A percentile compares a stretch with the other conserved stretches of the same genome.
Conservation (phyloP, 148 eudicot species). For the Gaultheria prostrata region DNA sequence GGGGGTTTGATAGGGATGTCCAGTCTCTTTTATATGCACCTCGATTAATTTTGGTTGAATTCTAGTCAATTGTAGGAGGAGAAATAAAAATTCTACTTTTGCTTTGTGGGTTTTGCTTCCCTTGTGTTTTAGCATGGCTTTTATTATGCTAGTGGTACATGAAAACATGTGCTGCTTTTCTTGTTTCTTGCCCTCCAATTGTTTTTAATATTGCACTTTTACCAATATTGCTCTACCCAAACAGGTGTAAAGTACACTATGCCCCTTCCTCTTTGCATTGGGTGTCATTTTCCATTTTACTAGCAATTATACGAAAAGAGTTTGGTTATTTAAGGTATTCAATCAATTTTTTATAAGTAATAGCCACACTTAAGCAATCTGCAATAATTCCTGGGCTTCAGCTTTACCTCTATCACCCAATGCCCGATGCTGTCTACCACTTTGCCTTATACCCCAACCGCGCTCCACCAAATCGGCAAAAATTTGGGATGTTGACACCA, state of each 20-base stretch:
- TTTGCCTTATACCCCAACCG: background rate
- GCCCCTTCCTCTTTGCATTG: background rate
- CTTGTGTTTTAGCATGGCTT: conserved; percentile 23
- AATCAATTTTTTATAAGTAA: background rate
- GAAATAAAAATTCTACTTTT: conserved; percentile 8
- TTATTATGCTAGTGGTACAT: conserved; percentile 6
- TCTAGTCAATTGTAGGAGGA: too few relatives aligned
- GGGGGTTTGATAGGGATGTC: too few relatives aligned
- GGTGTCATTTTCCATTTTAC: background rate
- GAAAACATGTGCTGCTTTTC: conserved; percentile 20
- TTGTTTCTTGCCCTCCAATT: background rate
- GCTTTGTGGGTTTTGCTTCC: conserved; percentile 26
- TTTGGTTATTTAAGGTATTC: background rate
- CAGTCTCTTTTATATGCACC: too few relatives aligned
- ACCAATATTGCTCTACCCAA: conserved; percentile 6
- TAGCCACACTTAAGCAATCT: background rate
- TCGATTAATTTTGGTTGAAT: too few relatives aligned
- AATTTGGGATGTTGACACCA: too few relatives aligned
- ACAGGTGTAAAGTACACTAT: background rate
- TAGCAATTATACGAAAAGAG: background rate
- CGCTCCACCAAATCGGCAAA: too few relatives aligned
- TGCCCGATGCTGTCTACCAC: background rate
- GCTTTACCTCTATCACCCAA: background rate
- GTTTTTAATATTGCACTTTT: conserved; percentile 24
- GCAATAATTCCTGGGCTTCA: background rate